phyloP scores from a whole-genome alignment of 2,329 filamentous ascomycete genomes.

The Botrytis byssoidea region DNA sequence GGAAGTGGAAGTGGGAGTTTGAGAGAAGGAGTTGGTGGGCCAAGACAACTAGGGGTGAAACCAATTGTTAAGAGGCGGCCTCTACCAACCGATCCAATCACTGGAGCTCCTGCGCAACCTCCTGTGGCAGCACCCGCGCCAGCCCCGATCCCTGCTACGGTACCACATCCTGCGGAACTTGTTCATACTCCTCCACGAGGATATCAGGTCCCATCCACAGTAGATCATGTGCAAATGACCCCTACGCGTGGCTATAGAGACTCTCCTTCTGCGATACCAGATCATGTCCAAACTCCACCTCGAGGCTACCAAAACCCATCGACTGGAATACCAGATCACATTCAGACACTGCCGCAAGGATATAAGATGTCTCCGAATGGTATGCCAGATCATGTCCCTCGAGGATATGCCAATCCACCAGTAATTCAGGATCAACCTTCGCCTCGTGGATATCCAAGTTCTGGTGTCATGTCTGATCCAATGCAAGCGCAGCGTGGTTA shows the following conservation, averaged over 20 bases:
- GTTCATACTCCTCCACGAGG: slow-evolving; percentile 49
- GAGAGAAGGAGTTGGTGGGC: slow-evolving; percentile 41
- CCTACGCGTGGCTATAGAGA: slow-evolving; percentile 44
- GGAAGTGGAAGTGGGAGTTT: slow-evolving; percentile 15
- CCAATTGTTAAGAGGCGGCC: slow-evolving; percentile 78
- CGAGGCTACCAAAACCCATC: slow-evolving; percentile 45
- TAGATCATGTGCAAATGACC: slow-evolving; percentile 42
- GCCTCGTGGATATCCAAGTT: slow-evolving; percentile 41
- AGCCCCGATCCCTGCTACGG: slow-evolving; percentile 44
- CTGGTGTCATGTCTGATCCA: slow-evolving; percentile 44
- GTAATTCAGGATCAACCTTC: slow-evolving; percentile 47
- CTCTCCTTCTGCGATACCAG: slow-evolving; percentile 44
- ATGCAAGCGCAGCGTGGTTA: slow-evolving; percentile 45
- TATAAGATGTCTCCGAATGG: slow-evolving; percentile 40
- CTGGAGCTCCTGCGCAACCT: slow-evolving; percentile 44
- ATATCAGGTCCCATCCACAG: slow-evolving; percentile 41
- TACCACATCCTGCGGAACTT: slow-evolving; percentile 46
- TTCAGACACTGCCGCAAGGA: slow-evolving; percentile 48
- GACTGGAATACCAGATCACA: slow-evolving; percentile 45
- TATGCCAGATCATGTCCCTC: slow-evolving; percentile 46
- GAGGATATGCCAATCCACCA: slow-evolving; percentile 45
- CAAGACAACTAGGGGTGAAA: slow-evolving; percentile 47
- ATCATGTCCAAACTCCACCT: slow-evolving; percentile 48
- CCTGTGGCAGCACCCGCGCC: slow-evolving; percentile 45
- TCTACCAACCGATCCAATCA: slow-evolving; percentile 71